Evolutionary conservation across 768 basidiomycete species (phyloP).

Genomic region (Cyclocybe cylindracea): DNA sequence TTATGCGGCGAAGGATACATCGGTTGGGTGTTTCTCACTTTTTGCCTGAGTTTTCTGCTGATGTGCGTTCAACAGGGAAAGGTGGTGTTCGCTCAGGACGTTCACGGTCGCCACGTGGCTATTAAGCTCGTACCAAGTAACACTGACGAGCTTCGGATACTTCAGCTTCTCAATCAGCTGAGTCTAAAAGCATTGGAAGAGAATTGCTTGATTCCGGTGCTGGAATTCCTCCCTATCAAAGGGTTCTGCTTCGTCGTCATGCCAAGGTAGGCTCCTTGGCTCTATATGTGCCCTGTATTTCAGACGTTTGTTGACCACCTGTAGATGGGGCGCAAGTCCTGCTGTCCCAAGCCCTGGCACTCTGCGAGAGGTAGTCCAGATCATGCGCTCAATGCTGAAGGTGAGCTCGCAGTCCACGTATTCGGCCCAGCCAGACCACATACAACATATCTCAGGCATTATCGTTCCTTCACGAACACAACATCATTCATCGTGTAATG

Average conservation of each 20-base stretch:
- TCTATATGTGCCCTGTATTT: neutral
- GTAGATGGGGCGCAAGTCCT: constrained; percentile 12
- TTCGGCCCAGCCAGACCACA: too few species aligned
- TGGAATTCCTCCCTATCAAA: constrained; percentile 24
- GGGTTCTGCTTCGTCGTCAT: constrained; percentile 27
- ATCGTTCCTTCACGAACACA: constrained; percentile 18
- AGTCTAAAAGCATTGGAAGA: neutral
- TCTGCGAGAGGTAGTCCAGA: constrained; percentile 8
- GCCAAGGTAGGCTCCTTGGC: constrained; percentile 20
- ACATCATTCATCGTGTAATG: constrained; percentile 19
- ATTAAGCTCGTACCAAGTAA: constrained; percentile 23
- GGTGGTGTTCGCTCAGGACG: constrained; percentile 19
- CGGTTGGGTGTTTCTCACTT: neutral
- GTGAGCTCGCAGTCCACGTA: neutral
- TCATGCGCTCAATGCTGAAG: constrained; percentile 15
- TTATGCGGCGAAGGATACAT: neutral
- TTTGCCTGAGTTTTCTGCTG: neutral
- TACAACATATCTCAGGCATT: constrained; percentile 7
- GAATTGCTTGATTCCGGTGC: constrained; percentile 22
- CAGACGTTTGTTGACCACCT: neutral
- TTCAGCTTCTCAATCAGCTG: constrained; percentile 17
- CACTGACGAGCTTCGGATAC: constrained; percentile 24
- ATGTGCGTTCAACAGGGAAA: neutral
- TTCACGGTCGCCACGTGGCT: constrained; percentile 19
- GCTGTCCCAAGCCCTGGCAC: neutral